These are phyloP conservation scores for Macrocybe gigantea DNA, from an alignment of 768 basidiomycete genomes.

Conservation along the genomic window DNA sequence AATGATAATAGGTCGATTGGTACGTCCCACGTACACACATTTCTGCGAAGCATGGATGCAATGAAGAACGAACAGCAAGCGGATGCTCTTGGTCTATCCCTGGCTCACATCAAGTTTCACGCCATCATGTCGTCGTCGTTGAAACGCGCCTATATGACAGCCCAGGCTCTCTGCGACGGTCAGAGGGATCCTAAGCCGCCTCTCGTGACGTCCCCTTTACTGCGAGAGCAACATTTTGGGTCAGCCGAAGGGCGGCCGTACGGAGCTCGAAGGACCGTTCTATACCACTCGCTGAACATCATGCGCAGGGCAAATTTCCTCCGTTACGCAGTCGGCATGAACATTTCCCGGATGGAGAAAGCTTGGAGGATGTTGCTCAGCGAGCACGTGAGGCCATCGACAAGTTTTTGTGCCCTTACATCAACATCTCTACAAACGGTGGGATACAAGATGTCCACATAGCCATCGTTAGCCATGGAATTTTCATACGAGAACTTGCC, in stretches of 20 bases:
- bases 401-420: conserved; percentile 49
- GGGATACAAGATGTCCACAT: conserved; percentile 39
- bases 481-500: conserved; percentile 60
- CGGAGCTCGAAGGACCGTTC: conserved; percentile 22
- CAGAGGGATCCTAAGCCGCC: conserved; percentile 43
- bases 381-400: conserved; percentile 49
- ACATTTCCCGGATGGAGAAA: conserved; percentile 70
- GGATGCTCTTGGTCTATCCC: conserved; percentile 49
- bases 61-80: conserved; percentile 44
- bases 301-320: conserved; percentile 49
- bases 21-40: background rate
- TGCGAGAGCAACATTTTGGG: conserved; percentile 71
- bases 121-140: conserved; percentile 65
- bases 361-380: conserved; percentile 50
- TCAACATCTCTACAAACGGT: conserved; percentile 34
- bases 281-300: conserved; percentile 40
- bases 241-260: conserved; percentile 61
- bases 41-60: background rate
- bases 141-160: conserved; percentile 58
- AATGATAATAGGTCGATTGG: background rate
- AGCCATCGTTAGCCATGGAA: conserved; percentile 71
- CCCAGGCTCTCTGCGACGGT: conserved; percentile 43
- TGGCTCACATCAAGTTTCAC: conserved; percentile 40
- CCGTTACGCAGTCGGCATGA: conserved; percentile 35
- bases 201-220: conserved; percentile 39